Percentiles rank a stretch among this genome's conserved stretches.
phyloP scores from a whole-genome alignment of 257 asterid genomes.

The Ophiorrhiza pumila region DNA sequence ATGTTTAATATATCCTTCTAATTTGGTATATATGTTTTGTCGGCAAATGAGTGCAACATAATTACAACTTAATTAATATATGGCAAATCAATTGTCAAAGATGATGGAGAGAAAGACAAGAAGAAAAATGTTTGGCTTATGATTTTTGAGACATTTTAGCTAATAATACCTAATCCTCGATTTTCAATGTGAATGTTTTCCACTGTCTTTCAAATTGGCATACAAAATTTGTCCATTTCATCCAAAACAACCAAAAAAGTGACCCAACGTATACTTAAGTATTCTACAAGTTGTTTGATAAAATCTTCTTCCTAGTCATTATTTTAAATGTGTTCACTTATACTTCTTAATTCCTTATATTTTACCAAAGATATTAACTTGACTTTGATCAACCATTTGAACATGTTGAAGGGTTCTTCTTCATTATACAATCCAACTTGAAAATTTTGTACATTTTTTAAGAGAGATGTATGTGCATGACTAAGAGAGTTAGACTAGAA shows the following conservation, averaged over 20 bases:
- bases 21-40: slow-evolving; percentile 45
- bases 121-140: neutral
- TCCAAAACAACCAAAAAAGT: slow-evolving; percentile 3
- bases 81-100: slow-evolving; percentile 36
- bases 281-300: neutral
- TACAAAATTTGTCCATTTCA: slow-evolving; percentile 17
- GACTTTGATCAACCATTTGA: neutral
- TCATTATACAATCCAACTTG: too few relatives aligned
- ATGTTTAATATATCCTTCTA: slow-evolving; percentile 21
- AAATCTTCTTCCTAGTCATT: too few relatives aligned
- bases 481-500: too few relatives aligned
- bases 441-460: too few relatives aligned
- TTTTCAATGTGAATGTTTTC: slow-evolving; percentile 24
- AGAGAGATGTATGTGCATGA: too few relatives aligned
- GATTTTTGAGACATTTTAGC: neutral
- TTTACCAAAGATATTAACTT: neutral
- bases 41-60: slow-evolving; percentile 43
- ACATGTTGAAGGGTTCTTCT: neutral
- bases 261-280: neutral
- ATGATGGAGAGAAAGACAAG: slow-evolving; percentile 17
- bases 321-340: too few relatives aligned
- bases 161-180: too few relatives aligned
- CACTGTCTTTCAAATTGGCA: slow-evolving; percentile 9
- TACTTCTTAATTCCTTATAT: neutral
- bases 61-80: slow-evolving; percentile 43